Percentiles rank a stretch among this genome's conserved stretches.
Conservation (phyloP, 179 eudicot genomes). For the Silene noctiflora region DNA sequence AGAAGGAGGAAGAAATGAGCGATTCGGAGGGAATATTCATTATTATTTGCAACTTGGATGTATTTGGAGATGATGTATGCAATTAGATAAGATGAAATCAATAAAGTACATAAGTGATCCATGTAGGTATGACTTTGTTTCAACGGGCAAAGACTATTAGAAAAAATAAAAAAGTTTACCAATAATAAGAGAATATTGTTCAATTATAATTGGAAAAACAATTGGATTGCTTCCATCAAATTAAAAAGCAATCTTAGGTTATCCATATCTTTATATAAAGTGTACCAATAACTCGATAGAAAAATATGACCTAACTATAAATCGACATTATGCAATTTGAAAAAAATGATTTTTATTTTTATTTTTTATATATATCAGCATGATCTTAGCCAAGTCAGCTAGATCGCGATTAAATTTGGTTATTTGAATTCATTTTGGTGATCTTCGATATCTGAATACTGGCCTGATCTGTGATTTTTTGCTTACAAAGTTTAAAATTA, state of each 20-base stretch:
- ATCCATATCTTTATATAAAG: background rate
- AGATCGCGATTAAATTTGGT: too few species aligned
- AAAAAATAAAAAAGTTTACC: background rate
- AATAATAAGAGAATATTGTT: background rate
- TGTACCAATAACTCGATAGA: too few species aligned
- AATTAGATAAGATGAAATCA: constrained; percentile 15
- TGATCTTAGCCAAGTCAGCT: too few species aligned
- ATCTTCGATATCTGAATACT: too few species aligned
- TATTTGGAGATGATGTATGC: constrained; percentile 1
- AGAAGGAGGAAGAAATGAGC: too few species aligned
- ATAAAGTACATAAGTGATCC: background rate
- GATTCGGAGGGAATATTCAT: background rate
- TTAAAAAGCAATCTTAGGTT: background rate
- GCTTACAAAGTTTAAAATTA: too few species aligned
- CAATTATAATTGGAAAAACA: background rate
- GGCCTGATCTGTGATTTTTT: too few species aligned
- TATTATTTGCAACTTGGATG: background rate
- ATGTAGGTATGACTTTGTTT: background rate
- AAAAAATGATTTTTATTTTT: too few species aligned
- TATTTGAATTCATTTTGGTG: too few species aligned
- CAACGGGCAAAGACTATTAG: background rate
- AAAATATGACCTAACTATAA: too few species aligned
- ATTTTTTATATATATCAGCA: too few species aligned
- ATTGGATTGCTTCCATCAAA: background rate
- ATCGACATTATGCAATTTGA: too few species aligned